Evolutionary conservation across 805 yeast genomes (phyloP).

Genomic region (Blastobotrys attinorum): DNA sequence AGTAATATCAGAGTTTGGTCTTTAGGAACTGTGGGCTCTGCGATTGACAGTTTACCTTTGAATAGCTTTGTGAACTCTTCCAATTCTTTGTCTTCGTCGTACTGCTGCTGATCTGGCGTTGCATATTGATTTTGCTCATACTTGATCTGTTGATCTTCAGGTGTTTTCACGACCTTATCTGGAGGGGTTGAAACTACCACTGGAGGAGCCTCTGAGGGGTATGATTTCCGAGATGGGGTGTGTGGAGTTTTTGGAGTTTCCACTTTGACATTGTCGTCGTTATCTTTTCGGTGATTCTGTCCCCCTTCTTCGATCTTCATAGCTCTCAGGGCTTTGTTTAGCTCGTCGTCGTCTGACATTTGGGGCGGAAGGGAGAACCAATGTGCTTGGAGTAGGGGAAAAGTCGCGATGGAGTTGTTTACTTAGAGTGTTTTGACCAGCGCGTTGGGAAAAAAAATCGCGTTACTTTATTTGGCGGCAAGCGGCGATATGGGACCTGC

Average conservation of each 20-base stretch:
- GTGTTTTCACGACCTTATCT: not conserved
- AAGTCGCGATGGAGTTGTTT: too few relatives aligned
- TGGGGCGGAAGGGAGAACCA: too few relatives aligned
- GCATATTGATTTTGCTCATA: too few relatives aligned
- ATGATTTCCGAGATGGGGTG: not conserved
- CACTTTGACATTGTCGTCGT: not conserved
- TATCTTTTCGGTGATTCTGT: too few relatives aligned
- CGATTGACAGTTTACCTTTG: not conserved
- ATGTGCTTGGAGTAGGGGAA: too few relatives aligned
- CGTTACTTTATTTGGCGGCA: too few relatives aligned
- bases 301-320: not conserved
- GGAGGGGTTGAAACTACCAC: not conserved
- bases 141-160: too few relatives aligned
- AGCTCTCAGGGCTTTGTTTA: not conserved
- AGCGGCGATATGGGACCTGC: too few relatives aligned
- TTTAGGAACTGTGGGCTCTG: not conserved
- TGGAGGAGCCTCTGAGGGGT: not conserved
- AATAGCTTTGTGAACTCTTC: not conserved
- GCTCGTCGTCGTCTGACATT: not conserved
- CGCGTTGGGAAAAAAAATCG: too few relatives aligned
- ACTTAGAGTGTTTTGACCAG: too few relatives aligned
- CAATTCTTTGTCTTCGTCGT: not conserved
- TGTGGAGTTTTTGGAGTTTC: not conserved
- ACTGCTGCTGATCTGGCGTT: not conserved
- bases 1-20: slow-evolving; percentile 35